These are phyloP conservation scores for Pilatotrama ljubarskyi DNA, from an alignment of 768 basidiomycete genomes.

Conservation along the genomic window DNA sequence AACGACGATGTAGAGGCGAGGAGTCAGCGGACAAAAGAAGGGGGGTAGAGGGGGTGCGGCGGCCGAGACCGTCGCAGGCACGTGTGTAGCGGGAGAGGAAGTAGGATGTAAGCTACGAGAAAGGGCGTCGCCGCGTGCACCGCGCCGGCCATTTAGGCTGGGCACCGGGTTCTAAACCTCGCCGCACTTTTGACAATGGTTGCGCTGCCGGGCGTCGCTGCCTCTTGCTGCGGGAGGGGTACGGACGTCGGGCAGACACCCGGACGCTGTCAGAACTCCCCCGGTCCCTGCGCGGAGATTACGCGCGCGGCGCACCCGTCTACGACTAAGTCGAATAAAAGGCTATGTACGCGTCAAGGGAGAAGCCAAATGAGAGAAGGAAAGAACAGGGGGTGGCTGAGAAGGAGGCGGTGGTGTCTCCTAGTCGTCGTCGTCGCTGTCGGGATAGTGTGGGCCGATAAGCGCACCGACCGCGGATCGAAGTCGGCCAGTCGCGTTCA, in stretches of 20 bases:
- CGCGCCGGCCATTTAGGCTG: neutral
- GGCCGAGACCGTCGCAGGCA: neutral
- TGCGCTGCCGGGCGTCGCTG: neutral
- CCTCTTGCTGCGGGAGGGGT: neutral
- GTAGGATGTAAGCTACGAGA: neutral
- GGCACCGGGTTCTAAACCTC: neutral
- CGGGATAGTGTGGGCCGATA: too few relatives aligned
- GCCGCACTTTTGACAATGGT: neutral
- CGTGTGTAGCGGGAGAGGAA: neutral
- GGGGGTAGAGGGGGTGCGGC: neutral
- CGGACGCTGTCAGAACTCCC: neutral
- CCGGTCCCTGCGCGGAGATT: too few relatives aligned
- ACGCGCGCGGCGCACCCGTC: neutral
- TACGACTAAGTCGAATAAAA: neutral
- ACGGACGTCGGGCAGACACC: neutral
- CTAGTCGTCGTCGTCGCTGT: neutral
- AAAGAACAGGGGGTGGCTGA: neutral
- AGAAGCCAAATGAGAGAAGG: neutral
- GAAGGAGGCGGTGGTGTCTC: neutral
- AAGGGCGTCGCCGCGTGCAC: neutral
- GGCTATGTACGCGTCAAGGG: too few relatives aligned
- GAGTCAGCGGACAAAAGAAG: neutral
- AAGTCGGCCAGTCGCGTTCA: neutral
- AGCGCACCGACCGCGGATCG: neutral
- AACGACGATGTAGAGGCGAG: neutral